phyloP scores from a whole-genome alignment of 164 flowering plant genomes.

The Berberis thunbergii region DNA sequence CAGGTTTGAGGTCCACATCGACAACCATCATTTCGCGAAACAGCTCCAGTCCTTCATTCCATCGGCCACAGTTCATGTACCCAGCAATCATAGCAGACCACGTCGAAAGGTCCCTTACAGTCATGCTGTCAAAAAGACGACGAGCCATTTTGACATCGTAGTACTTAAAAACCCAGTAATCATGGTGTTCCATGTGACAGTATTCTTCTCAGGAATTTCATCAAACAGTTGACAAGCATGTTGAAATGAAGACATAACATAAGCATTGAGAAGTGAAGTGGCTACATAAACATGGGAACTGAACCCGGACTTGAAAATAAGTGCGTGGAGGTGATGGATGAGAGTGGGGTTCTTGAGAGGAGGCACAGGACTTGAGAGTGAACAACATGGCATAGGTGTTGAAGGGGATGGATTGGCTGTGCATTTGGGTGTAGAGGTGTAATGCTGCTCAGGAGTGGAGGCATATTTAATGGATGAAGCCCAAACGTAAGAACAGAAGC shows the following conservation, averaged over 20 bases:
- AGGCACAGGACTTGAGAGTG: conserved; percentile 39
- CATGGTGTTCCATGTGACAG: conserved; percentile 59
- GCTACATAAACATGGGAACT: conserved; percentile 37
- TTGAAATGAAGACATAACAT: conserved; percentile 17
- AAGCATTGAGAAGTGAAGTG: conserved; percentile 34
- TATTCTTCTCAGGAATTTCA: conserved; percentile 45
- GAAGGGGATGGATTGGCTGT: conserved; percentile 24
- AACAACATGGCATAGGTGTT: conserved; percentile 40
- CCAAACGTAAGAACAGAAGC: conserved; percentile 24
- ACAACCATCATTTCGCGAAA: conserved; percentile 36
- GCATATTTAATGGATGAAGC: conserved; percentile 34
- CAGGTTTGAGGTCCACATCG: conserved; percentile 30
- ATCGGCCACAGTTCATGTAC: conserved; percentile 21
- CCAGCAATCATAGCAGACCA: conserved; percentile 66
- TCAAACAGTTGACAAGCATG: conserved; percentile 49
- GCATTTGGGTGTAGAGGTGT: conserved; percentile 37
- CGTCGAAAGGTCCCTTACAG: conserved; percentile 30
- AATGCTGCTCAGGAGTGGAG: conserved; percentile 38
- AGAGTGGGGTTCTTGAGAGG: conserved; percentile 14
- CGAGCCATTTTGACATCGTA: conserved; percentile 33
- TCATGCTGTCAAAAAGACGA: conserved; percentile 38
- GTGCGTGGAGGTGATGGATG: conserved; percentile 49
- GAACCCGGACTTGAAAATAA: conserved; percentile 39
- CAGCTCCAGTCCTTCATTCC: conserved; percentile 27
- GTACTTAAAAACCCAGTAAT: conserved; percentile 33